Evolutionary conservation across 768 basidiomycete genomes (phyloP), one percentile per base, ranked within the genome.

Genomic region (Termitomyces sp.): DNA sequence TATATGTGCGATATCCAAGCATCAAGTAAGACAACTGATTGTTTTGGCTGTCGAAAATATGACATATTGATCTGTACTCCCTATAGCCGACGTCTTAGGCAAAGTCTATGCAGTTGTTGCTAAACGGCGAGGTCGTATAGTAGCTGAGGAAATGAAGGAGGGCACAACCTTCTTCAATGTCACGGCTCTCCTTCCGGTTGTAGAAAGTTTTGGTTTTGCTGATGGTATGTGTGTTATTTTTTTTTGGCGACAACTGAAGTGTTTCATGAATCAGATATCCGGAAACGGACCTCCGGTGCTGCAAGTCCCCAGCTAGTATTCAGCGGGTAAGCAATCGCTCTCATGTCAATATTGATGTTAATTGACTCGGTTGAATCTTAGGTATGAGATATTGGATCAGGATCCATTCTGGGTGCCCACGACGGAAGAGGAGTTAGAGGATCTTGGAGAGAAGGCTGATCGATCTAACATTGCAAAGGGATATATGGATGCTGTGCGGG

Each of bases 321-420:
- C 77, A 91, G 88, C 74, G 97, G 96, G 88, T 92, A 73, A 63
- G 89, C 20, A 20, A 50, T 20, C 60, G 28, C 35, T 32, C 2
- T 6, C 12, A 32, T 59, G 12, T 52, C 13, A 16, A 6, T 15
- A 42, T 32, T 4, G 39, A 33, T 32, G 11, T 35, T 9, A 1
- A 40, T 51, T 58, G 59, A 39, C 28, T 57, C 42, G 28, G 58
- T 64, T 74, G 57, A 71, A 59, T 49, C 32, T 57, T 64, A 93
- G 93, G 44, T 99, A 95, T 73, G 96, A 98, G 73, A 81, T 96
- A 68, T 81, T 98, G 24, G 93, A 96, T 73, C 86, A 89, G 66
- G 94, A 98, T 78, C 96, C 96, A 7, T 98, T 95, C 78, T 98
- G 96, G 96, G 94, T 97, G 3, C 96, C 96, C 0, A 95, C 94